These are phyloP conservation scores for Diphasiastrum complanatum DNA, from an alignment of 83 land plant genomes.

Conservation along the genomic window DNA sequence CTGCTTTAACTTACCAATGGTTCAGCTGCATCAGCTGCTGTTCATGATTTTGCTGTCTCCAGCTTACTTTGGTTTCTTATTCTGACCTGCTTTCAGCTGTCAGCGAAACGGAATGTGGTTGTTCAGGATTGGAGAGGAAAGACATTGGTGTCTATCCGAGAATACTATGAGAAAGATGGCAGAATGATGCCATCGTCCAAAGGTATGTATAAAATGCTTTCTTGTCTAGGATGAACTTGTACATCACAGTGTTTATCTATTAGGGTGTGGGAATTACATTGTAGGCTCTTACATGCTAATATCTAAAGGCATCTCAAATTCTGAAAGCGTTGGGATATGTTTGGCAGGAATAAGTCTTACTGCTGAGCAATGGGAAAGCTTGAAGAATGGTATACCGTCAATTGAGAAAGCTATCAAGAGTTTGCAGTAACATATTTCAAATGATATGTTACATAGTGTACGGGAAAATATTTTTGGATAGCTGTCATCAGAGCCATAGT, in stretches of 20 bases:
- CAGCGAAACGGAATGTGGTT: slow-evolving; percentile 66
- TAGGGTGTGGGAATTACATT: too few relatives aligned
- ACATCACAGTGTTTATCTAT: too few relatives aligned
- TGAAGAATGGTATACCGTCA: slow-evolving; percentile 44
- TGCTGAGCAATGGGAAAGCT: slow-evolving; percentile 45
- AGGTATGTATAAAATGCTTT: slow-evolving; percentile 30
- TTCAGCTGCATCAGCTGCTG: not conserved
- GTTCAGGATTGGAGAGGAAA: slow-evolving; percentile 74
- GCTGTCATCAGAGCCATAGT: too few relatives aligned
- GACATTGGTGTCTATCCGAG: slow-evolving; percentile 76
- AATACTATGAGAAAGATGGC: slow-evolving; percentile 76
- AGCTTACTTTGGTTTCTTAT: not conserved
- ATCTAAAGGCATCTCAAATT: too few relatives aligned
- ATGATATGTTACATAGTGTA: too few relatives aligned
- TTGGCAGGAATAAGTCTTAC: slow-evolving; percentile 55
- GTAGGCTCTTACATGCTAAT: too few relatives aligned
- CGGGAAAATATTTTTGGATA: too few relatives aligned
- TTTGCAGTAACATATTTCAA: too few relatives aligned
- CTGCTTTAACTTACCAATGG: not conserved
- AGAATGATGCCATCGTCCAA: slow-evolving; percentile 60
- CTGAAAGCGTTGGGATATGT: not conserved
- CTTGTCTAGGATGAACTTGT: not conserved
- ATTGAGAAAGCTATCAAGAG: slow-evolving; percentile 49
- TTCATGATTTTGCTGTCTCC: not conserved
- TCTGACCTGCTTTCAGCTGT: slow-evolving; percentile 41